Conservation (phyloP, 176 grass and related monocot species). For the Phragmites australis region DNA sequence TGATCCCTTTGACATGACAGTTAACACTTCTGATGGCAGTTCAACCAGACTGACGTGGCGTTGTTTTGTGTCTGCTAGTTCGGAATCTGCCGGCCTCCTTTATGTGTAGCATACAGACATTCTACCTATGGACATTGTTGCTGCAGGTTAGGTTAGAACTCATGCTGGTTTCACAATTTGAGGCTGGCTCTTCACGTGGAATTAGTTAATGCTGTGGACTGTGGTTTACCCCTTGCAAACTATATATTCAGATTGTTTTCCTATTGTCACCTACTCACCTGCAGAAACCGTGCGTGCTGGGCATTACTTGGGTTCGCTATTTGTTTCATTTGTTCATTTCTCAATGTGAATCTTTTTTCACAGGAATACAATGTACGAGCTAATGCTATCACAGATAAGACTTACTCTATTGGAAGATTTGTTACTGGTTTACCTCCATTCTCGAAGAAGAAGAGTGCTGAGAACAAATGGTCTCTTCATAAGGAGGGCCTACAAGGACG, state of each 20-base stretch:
- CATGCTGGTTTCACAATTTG: neutral
- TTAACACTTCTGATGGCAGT: neutral
- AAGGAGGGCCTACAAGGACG: conserved; percentile 90
- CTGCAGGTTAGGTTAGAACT: conserved; percentile 5
- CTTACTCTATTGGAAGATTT: conserved; percentile 87
- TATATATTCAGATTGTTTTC: conserved; percentile 8
- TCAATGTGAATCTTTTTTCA: conserved; percentile 9
- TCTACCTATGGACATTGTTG: neutral
- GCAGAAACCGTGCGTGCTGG: neutral
- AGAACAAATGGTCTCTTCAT: conserved; percentile 95
- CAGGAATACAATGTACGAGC: conserved; percentile 98
- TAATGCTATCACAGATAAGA: conserved; percentile 60
- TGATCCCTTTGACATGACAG: neutral
- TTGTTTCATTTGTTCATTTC: conserved; percentile 35
- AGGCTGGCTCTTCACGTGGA: conserved; percentile 6
- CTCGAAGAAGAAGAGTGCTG: conserved; percentile 81
- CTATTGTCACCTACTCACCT: neutral
- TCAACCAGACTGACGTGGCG: neutral
- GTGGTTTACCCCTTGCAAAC: neutral
- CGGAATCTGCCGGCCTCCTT: neutral
- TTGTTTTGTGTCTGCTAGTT: conserved; percentile 15
- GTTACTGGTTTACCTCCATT: conserved; percentile 90
- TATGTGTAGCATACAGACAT: neutral
- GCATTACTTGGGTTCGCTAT: neutral
- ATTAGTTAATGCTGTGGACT: neutral